Percentiles rank a stretch among this genome's conserved stretches.
These are phyloP conservation scores for Themeda triandra DNA, from an alignment of 176 grass and related monocot species.

Conservation along the genomic window DNA sequence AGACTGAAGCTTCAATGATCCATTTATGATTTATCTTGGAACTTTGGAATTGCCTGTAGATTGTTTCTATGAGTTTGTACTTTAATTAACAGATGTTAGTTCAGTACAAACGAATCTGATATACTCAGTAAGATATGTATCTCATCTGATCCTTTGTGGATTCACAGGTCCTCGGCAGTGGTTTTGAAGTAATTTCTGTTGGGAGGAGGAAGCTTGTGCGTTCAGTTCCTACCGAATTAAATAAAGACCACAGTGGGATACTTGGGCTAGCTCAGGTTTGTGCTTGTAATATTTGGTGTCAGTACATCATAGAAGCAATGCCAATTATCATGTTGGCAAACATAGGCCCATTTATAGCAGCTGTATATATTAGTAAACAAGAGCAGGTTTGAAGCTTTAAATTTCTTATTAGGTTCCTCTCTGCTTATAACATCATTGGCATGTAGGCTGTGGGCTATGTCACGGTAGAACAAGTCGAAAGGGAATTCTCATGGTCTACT, in stretches of 20 bases:
- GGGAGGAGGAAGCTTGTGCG: slow-evolving; percentile 85
- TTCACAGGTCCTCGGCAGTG: slow-evolving; percentile 78
- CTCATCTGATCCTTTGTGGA: slow-evolving; percentile 30
- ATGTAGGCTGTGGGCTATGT: slow-evolving; percentile 81
- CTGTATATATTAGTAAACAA: slow-evolving; percentile 7
- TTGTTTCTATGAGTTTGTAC: not conserved
- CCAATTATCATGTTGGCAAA: not conserved
- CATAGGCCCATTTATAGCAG: not conserved
- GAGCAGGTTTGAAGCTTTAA: not conserved
- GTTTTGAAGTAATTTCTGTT: slow-evolving; percentile 97
- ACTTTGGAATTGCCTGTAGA: not conserved
- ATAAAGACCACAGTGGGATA: slow-evolving; percentile 97
- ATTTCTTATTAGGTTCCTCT: not conserved
- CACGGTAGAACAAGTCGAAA: slow-evolving; percentile 70
- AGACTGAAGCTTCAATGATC: slow-evolving; percentile 2
- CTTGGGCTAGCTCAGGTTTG: slow-evolving; percentile 95
- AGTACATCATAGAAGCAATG: not conserved
- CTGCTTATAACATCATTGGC: slow-evolving; percentile 18
- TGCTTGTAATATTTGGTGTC: slow-evolving; percentile 3
- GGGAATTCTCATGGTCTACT: slow-evolving; percentile 72
- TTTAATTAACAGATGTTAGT: not conserved
- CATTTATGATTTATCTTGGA: not conserved
- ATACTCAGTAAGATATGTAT: not conserved
- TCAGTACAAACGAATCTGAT: not conserved
- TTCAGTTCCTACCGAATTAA: slow-evolving; percentile 91